These are phyloP conservation scores for Lumnitzera littorea DNA, from an alignment of 345 rosid species.

Conservation along the genomic window DNA sequence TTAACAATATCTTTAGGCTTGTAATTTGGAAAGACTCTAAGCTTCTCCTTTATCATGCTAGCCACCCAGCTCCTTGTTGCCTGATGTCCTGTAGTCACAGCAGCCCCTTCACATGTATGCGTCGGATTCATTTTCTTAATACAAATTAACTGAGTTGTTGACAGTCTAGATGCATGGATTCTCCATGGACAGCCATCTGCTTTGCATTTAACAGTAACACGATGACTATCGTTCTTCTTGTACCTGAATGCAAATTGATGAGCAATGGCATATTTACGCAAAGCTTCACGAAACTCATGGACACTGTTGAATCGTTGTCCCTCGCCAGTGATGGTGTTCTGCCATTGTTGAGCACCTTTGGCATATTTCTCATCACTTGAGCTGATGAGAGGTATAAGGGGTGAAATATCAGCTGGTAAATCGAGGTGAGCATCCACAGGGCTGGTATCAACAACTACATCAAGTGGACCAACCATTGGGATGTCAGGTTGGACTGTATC, in stretches of 20 bases:
- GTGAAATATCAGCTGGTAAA: conserved; percentile 42
- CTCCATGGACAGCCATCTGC: conserved; percentile 98
- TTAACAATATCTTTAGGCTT: conserved; percentile 90
- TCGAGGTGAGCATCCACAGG: conserved; percentile 27
- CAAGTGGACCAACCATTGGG: conserved; percentile 28
- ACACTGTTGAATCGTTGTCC: conserved; percentile 85
- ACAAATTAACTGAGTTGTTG: conserved; percentile 81
- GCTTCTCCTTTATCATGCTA: conserved; percentile 83
- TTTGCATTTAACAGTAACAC: conserved; percentile 94
- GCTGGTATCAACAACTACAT: conserved; percentile 33
- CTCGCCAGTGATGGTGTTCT: conserved; percentile 81
- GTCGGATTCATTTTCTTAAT: conserved; percentile 86
- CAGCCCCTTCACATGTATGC: conserved; percentile 85
- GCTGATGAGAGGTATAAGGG: conserved; percentile 34
- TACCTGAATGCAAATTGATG: conserved; percentile 89
- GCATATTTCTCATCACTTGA: conserved; percentile 49
- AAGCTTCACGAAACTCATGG: conserved; percentile 73
- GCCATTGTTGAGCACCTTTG: conserved; percentile 84
- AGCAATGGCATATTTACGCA: conserved; percentile 86
- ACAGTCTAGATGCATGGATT: conserved; percentile 86
- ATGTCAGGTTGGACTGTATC: conserved; percentile 35
- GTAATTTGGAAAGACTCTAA: conserved; percentile 71
- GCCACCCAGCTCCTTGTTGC: conserved; percentile 96
- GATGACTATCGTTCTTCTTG: conserved; percentile 90
- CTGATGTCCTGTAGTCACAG: conserved; percentile 61